Conservation (phyloP, 345 rosid species). For the Aquilaria yunnanensis region DNA sequence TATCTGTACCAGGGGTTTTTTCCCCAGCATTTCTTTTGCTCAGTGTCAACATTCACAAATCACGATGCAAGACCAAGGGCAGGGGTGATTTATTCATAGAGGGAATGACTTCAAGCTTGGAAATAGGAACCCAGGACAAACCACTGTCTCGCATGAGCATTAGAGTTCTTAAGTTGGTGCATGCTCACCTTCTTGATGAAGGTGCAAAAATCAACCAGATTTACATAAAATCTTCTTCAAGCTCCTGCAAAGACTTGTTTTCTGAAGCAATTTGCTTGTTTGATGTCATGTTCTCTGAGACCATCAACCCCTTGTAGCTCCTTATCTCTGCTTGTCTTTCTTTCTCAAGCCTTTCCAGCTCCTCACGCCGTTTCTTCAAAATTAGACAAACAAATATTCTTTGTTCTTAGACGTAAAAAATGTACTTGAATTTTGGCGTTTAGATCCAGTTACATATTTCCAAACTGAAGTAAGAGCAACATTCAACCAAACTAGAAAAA, state of each 20-base stretch:
- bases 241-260: constrained; percentile 84
- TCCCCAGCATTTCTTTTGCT: constrained; percentile 2
- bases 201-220: constrained; percentile 9
- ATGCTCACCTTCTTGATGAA: constrained; percentile 10
- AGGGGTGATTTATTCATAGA: constrained; percentile 17
- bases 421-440: no score
- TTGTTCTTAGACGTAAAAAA: background rate
- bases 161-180: constrained; percentile 4
- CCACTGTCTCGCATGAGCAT: constrained; percentile 20
- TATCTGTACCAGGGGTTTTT: background rate
- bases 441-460: no score
- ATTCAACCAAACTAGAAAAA: background rate
- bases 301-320: constrained; percentile 98
- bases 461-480: background rate
- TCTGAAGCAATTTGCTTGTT: constrained; percentile 84
- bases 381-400: background rate
- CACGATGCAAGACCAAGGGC: constrained; percentile 4
- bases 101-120: constrained; percentile 17
- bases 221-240: constrained; percentile 97
- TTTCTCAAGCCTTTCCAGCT: constrained; percentile 82
- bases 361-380: constrained; percentile 86
- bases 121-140: constrained; percentile 14
- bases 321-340: constrained; percentile 87
- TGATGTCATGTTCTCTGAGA: constrained; percentile 89
- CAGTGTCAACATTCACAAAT: background rate